A percentile compares a stretch with the other conserved stretches of the same genome.
These are phyloP conservation scores for Diutina catenulata DNA, from an alignment of 1,139 yeast species.

Conservation along the genomic window DNA sequence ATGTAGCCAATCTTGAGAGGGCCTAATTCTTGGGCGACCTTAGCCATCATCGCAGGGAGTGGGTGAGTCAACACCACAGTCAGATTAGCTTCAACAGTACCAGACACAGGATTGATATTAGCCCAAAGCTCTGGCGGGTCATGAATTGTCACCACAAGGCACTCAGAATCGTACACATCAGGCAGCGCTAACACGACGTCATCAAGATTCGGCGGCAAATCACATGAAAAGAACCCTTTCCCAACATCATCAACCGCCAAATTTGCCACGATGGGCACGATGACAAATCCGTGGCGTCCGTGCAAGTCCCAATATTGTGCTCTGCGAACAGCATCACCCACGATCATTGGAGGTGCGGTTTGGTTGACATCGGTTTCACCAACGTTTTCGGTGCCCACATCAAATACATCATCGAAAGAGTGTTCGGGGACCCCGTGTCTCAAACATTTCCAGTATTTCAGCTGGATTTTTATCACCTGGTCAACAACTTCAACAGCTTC, in stretches of 20 bases:
- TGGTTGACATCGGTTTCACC: conserved; percentile 1
- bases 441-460: conserved; percentile 81
- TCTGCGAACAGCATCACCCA: conserved; percentile 1
- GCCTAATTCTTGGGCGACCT: conserved; percentile 18
- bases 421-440: conserved; percentile 47
- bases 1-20: conserved; percentile 59
- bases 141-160: conserved; percentile 63
- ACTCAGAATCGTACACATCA: conserved; percentile 49
- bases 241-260: conserved; percentile 13
- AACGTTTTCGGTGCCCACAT: not conserved
- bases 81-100: conserved; percentile 61
- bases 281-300: conserved; percentile 38
- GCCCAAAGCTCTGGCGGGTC: conserved; percentile 96
- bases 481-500: conserved; percentile 82
- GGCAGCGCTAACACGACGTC: conserved; percentile 74
- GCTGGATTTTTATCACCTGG: conserved; percentile 69
- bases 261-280: conserved; percentile 48
- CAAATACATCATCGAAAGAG: conserved; percentile 26
- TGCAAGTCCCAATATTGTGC: not conserved
- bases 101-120: conserved; percentile 66
- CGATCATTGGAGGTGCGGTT: conserved; percentile 1
- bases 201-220: conserved; percentile 38
- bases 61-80: conserved; percentile 50
- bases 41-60: conserved; percentile 24
- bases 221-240: conserved; percentile 24